Evolutionary conservation across 495 filamentous ascomycete species (phyloP).

Genomic region (Rusavskia elegans): DNA sequence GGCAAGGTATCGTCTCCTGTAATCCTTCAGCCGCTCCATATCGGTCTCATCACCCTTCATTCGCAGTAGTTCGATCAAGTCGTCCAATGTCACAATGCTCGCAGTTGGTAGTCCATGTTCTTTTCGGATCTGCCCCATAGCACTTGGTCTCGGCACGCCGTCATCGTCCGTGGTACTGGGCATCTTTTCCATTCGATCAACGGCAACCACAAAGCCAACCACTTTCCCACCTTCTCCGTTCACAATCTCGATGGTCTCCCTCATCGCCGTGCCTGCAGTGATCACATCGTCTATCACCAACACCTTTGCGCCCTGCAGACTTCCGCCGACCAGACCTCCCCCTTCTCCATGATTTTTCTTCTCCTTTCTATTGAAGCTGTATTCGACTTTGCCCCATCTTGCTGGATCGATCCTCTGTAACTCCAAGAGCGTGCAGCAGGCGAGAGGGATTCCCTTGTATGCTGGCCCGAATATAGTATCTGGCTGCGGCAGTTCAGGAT

Average conservation of each 20-base stretch:
- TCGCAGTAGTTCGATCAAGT: slow-evolving; percentile 52
- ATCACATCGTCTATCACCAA: slow-evolving; percentile 93
- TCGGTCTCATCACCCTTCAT: slow-evolving; percentile 39
- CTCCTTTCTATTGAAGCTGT: slow-evolving; percentile 91
- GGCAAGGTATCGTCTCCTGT: slow-evolving; percentile 51
- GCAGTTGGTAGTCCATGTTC: slow-evolving; percentile 37
- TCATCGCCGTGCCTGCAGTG: slow-evolving; percentile 82
- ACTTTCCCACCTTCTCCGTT: slow-evolving; percentile 63
- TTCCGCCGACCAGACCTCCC: slow-evolving; percentile 75
- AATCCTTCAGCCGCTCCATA: slow-evolving; percentile 57
- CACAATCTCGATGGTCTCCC: slow-evolving; percentile 79
- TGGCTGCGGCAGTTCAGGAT: slow-evolving; percentile 8
- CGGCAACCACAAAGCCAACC: slow-evolving; percentile 68
- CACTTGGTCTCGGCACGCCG: slow-evolving; percentile 38
- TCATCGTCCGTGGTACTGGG: slow-evolving; percentile 36
- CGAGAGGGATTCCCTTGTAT: slow-evolving; percentile 90
- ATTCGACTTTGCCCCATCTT: slow-evolving; percentile 44
- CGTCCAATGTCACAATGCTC: slow-evolving; percentile 45
- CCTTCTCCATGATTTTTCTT: slow-evolving; percentile 89
- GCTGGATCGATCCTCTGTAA: slow-evolving; percentile 43
- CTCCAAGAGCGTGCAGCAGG: slow-evolving; percentile 52
- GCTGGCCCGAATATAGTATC: slow-evolving; percentile 53
- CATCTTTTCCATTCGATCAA: slow-evolving; percentile 79
- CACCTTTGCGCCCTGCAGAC: slow-evolving; percentile 66
- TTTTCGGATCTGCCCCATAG: slow-evolving; percentile 65